These are phyloP conservation scores for Coniferiporia weirii DNA, from an alignment of 1,284 basidiomycete species.

Conservation along the genomic window DNA sequence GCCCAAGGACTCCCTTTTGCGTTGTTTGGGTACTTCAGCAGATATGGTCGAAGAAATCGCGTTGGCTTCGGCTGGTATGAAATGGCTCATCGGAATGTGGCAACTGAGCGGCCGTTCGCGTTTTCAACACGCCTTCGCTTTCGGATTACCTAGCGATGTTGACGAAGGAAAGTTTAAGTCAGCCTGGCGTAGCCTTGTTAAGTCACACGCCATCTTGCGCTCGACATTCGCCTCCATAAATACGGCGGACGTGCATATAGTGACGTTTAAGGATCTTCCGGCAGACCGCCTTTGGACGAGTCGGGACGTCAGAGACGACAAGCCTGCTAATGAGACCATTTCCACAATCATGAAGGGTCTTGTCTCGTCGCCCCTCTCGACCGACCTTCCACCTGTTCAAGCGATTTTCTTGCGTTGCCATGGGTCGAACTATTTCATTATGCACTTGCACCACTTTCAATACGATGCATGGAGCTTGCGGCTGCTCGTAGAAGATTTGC, in stretches of 20 bases:
- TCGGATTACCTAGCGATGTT: slow-evolving; percentile 30
- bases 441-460: slow-evolving; percentile 47
- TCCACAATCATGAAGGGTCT: slow-evolving; percentile 30
- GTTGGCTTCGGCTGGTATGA: slow-evolving; percentile 33
- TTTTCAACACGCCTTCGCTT: slow-evolving; percentile 44
- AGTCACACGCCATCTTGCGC: slow-evolving; percentile 37
- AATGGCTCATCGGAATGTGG: slow-evolving; percentile 42
- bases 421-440: slow-evolving; percentile 31
- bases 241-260: slow-evolving; percentile 29
- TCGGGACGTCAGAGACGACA: slow-evolving; percentile 24
- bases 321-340: slow-evolving; percentile 22
- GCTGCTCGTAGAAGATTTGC: slow-evolving; percentile 39
- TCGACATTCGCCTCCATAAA: slow-evolving; percentile 37
- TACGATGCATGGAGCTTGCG: slow-evolving; percentile 47
- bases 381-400: slow-evolving; percentile 30
- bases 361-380: slow-evolving; percentile 32
- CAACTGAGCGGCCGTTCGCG: slow-evolving; percentile 35
- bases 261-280: slow-evolving; percentile 31
- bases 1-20: slow-evolving; percentile 14
- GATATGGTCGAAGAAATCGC: slow-evolving; percentile 18
- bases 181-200: slow-evolving; percentile 36
- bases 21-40: slow-evolving; percentile 16
- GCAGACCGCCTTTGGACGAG: slow-evolving; percentile 20
- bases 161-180: slow-evolving; percentile 27
- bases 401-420: slow-evolving; percentile 30